Conservation (phyloP, 2,329 filamentous ascomycete species). For the Amphichorda felina region DNA sequence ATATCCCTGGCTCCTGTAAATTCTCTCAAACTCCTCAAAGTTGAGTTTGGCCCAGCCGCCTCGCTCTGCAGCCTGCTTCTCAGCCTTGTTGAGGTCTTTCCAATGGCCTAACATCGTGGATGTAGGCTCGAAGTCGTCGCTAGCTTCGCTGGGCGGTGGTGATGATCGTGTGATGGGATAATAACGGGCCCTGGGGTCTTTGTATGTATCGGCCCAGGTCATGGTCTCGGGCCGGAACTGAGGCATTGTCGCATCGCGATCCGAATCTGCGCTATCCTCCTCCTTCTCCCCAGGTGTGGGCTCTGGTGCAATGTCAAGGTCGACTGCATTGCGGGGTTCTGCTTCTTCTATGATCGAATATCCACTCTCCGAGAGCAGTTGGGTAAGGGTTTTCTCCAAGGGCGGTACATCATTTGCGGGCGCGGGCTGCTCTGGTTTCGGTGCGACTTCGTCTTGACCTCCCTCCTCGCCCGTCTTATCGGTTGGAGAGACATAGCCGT, state of each 20-base stretch:
- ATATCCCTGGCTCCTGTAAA: conserved; percentile 57
- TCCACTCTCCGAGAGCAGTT: conserved; percentile 29
- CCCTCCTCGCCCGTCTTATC: background rate
- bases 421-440: conserved; percentile 2
- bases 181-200: background rate
- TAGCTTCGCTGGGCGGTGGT: background rate
- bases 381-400: conserved; percentile 13
- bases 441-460: conserved; percentile 14
- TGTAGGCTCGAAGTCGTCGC: conserved; percentile 10
- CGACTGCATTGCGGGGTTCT: conserved; percentile 17
- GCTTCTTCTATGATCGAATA: conserved; percentile 24
- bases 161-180: conserved; percentile 1
- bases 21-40: conserved; percentile 67
- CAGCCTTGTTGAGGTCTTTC: conserved; percentile 50
- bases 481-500: conserved; percentile 9
- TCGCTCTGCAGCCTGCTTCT: conserved; percentile 54
- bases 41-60: conserved; percentile 73
- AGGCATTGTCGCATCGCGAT: conserved; percentile 52
- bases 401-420: background rate
- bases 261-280: conserved; percentile 8
- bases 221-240: conserved; percentile 52
- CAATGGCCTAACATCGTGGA: conserved; percentile 28
- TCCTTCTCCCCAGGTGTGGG: conserved; percentile 2
- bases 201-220: conserved; percentile 8
- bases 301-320: conserved; percentile 9